These are phyloP conservation scores for Oidiodendron maius DNA, from an alignment of 495 filamentous ascomycete genomes.

Conservation along the genomic window DNA sequence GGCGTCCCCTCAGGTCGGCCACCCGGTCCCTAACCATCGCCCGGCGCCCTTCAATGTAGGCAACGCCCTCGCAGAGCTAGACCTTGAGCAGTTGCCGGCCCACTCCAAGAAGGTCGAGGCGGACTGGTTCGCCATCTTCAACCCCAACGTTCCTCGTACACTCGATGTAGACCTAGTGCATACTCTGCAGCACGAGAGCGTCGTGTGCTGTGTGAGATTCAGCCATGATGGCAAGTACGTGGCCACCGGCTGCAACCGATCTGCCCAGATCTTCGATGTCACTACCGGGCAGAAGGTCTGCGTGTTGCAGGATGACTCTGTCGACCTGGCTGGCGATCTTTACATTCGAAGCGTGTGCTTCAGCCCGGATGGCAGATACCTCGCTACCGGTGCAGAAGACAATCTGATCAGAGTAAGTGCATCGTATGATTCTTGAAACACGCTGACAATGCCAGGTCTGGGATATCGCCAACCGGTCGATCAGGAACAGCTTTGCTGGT, in stretches of 20 bases:
- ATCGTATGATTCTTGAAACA: too few relatives aligned
- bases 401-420: constrained; percentile 78
- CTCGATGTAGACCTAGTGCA: constrained; percentile 87
- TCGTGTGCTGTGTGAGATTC: constrained; percentile 88
- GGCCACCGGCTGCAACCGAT: constrained; percentile 84
- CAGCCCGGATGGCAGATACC: constrained; percentile 82
- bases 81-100: constrained; percentile 74
- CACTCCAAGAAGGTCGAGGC: constrained; percentile 75
- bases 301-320: constrained; percentile 73
- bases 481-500: constrained; percentile 75
- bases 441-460: constrained; percentile 58
- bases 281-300: constrained; percentile 70
- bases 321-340: constrained; percentile 77
- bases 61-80: constrained; percentile 83
- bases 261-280: constrained; percentile 88
- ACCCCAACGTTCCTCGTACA: constrained; percentile 73
- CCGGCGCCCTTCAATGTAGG: constrained; percentile 54
- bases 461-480: constrained; percentile 71
- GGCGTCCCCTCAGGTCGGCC: constrained; percentile 78
- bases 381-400: constrained; percentile 86
- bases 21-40: constrained; percentile 64
- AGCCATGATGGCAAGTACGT: constrained; percentile 85
- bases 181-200: constrained; percentile 77
- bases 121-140: constrained; percentile 90
- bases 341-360: constrained; percentile 93